Conservation (phyloP, 2,329 filamentous ascomycete species). For the Orbilia javanica region DNA sequence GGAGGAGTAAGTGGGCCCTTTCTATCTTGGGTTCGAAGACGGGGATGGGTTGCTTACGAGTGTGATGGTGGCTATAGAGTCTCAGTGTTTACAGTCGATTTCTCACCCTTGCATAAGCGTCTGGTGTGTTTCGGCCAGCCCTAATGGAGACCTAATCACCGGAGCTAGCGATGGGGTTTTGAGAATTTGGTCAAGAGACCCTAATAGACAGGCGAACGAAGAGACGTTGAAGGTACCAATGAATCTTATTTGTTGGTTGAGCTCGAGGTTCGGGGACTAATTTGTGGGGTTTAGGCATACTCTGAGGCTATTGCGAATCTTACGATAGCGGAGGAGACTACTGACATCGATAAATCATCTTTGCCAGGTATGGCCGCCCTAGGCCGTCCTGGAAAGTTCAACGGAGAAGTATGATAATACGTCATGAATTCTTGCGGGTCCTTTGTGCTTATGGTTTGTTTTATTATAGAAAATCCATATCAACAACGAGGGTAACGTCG, state of each 20-base stretch:
- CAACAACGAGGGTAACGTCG: slow-evolving; percentile 60
- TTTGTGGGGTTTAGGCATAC: slow-evolving; percentile 68
- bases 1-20: slow-evolving; percentile 74
- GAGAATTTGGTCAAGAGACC: slow-evolving; percentile 82
- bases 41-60: not conserved
- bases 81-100: slow-evolving; percentile 89
- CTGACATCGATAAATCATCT: slow-evolving; percentile 86
- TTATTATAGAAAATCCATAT: slow-evolving; percentile 79
- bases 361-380: slow-evolving; percentile 90
- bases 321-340: slow-evolving; percentile 81
- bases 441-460: not conserved
- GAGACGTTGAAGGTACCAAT: slow-evolving; percentile 72
- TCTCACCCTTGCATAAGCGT: slow-evolving; percentile 97
- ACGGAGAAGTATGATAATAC: slow-evolving; percentile 91
- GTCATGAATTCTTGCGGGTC: not conserved
- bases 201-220: slow-evolving; percentile 77
- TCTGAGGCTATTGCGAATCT: slow-evolving; percentile 85
- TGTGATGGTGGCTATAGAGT: slow-evolving; percentile 53
- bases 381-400: slow-evolving; percentile 88
- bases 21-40: not conserved
- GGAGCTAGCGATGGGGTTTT: slow-evolving; percentile 90
- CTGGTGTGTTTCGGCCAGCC: slow-evolving; percentile 89
- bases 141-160: slow-evolving; percentile 91
- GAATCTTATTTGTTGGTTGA: not conserved
- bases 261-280: not conserved